Evolutionary conservation across 495 filamentous ascomycete genomes (phyloP).

Genomic region (Aspergillus homomorphus): DNA sequence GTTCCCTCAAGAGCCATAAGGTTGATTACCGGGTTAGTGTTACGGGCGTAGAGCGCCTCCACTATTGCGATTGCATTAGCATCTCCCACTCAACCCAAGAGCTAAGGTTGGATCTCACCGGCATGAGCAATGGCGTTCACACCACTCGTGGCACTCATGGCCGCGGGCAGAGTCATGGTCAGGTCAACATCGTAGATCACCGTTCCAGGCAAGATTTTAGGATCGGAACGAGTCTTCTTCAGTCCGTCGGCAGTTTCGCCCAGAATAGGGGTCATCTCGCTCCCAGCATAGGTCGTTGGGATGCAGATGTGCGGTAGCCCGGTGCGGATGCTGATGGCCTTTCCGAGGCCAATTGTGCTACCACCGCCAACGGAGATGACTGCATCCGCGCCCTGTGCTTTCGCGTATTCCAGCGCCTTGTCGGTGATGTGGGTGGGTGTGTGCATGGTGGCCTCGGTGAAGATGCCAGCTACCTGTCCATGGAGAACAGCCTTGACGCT

Average conservation of each 20-base stretch:
- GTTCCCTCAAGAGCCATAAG: slow-evolving; percentile 57
- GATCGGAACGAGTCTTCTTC: slow-evolving; percentile 64
- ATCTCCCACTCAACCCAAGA: background rate
- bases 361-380: slow-evolving; percentile 63
- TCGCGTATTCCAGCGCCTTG: slow-evolving; percentile 54
- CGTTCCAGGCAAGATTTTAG: slow-evolving; percentile 61
- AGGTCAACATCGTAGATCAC: slow-evolving; percentile 70
- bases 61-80: slow-evolving; percentile 32
- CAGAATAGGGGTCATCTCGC: slow-evolving; percentile 67
- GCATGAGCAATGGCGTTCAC: slow-evolving; percentile 71
- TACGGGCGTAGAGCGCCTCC: slow-evolving; percentile 64
- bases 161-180: slow-evolving; percentile 60
- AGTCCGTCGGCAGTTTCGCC: slow-evolving; percentile 62
- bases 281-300: slow-evolving; percentile 67
- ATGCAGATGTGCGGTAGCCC: slow-evolving; percentile 64
- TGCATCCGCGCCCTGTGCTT: slow-evolving; percentile 47
- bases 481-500: slow-evolving; percentile 47
- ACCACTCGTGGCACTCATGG: slow-evolving; percentile 60
- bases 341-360: slow-evolving; percentile 63
- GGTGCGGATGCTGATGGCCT: slow-evolving; percentile 63
- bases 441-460: slow-evolving; percentile 65
- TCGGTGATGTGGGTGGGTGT: slow-evolving; percentile 63
- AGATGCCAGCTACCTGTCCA: slow-evolving; percentile 54
- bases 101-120: slow-evolving; percentile 30
- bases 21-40: slow-evolving; percentile 58